Evolutionary conservation across 306 rosid genomes (phyloP), one percentile per base, ranked within the genome.

Genomic region (Cucurbita argyrosperma): DNA sequence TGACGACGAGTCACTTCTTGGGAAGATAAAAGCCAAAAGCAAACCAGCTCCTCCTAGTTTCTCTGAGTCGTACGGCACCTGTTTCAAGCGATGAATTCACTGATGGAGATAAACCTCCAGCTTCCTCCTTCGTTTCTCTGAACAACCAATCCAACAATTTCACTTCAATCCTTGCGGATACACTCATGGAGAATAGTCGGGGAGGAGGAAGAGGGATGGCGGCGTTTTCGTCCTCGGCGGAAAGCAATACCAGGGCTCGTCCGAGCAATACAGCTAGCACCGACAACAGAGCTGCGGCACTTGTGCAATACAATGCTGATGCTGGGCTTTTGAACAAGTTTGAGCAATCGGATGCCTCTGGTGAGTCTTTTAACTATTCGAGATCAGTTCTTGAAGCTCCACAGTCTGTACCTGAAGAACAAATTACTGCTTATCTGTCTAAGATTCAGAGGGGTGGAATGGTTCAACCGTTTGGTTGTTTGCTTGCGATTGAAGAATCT

Each of bases 361-460:
- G 92, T 3, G 86, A 86, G 85, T 83, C 88, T 18, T 90, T 90
- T 39, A 81, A 92, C 79, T 92, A 92, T 72, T 74, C 90, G 23
- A 87, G 65, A 39, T 82, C 87, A 7, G 77, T 85, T 40, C 74
- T 85, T 74, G 39, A 77, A 57, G 79, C 86, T 65, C 76, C 90
- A 0, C 59, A 79, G 30, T 74, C 83, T 10, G 96, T 88, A 8
- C 83, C 92, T 4, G 96, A 81, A 6, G 84, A 90, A 40, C 87
- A 88, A 75, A 84, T 90, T 50, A 61, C 69, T 72, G 80, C 83
- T 3, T 92, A 88, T 71, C 71, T 92, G 35, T 82, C 87, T 0
- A 85, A 74, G 81, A 85, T 90, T 57, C 97, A 90, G 77, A 90
- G 97, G 84, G 92, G 97, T 43, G 84, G 92, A 13, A 74, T 83